A percentile compares a stretch with the other conserved stretches of the same genome.
Evolutionary conservation across 2,329 filamentous ascomycete genomes (phyloP).

Genomic region (Aspergillus hortae): DNA sequence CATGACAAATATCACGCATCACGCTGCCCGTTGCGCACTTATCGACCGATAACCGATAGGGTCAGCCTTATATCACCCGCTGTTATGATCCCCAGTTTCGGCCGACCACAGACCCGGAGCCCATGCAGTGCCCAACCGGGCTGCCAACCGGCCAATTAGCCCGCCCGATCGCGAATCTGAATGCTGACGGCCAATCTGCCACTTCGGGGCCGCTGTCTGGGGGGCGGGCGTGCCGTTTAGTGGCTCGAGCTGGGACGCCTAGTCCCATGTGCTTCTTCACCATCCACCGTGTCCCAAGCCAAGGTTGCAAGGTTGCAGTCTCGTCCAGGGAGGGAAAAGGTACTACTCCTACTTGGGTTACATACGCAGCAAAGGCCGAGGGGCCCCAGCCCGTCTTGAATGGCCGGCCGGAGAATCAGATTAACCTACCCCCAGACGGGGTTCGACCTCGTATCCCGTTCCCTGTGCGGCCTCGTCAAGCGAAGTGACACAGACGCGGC

Average conservation of each 20-base stretch:
- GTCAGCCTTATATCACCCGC: conserved; percentile 2
- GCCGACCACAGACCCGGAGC: background rate
- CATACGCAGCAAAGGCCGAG: background rate
- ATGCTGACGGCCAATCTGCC: conserved; percentile 12
- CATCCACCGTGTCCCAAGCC: background rate
- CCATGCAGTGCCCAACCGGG: too few relatives aligned
- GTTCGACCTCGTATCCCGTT: conserved; percentile 10
- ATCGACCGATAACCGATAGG: background rate
- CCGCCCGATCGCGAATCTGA: conserved; percentile 5
- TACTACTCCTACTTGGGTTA: background rate
- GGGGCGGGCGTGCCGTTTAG: background rate
- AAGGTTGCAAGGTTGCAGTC: background rate
- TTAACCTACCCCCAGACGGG: background rate
- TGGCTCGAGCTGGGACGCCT: conserved; percentile 4
- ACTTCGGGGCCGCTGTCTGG: background rate
- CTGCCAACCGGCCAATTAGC: conserved; percentile 1
- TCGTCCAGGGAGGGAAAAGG: too few relatives aligned
- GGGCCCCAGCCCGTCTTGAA: background rate
- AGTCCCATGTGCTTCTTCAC: background rate
- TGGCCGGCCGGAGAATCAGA: background rate
- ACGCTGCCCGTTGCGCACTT: too few relatives aligned
- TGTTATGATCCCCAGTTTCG: conserved; percentile 1
- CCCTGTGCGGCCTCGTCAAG: conserved; percentile 4
- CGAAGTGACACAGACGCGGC: conserved; percentile 10
- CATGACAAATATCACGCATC: too few relatives aligned